Percentiles rank a stretch among this genome's conserved stretches.
These are phyloP conservation scores for Lentinula detonsa DNA, from an alignment of 768 basidiomycete genomes.

Conservation along the genomic window DNA sequence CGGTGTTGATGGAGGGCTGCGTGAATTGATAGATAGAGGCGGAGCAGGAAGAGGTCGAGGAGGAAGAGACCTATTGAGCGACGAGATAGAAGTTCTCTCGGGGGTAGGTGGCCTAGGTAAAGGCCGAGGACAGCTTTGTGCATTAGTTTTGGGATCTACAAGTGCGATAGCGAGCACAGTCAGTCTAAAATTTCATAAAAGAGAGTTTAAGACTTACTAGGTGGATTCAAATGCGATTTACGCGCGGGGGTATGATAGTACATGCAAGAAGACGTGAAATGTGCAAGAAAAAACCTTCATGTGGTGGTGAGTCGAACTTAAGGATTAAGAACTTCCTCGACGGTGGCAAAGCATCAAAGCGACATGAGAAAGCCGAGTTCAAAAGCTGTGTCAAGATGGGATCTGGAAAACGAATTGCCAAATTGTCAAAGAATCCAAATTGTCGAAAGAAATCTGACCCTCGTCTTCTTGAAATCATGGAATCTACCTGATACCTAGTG, in stretches of 20 bases:
- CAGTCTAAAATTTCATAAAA: background rate
- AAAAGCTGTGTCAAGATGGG: background rate
- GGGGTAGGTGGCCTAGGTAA: background rate
- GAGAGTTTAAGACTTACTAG: background rate
- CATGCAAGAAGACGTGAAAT: background rate
- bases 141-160: background rate
- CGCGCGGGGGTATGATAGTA: background rate
- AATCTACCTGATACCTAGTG: background rate
- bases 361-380: background rate
- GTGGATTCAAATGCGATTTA: background rate
- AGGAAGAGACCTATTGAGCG: background rate
- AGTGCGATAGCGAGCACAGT: background rate
- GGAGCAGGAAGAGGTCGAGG: background rate
- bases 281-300: background rate
- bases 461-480: background rate
- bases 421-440: background rate
- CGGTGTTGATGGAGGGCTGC: background rate
- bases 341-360: background rate
- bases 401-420: background rate
- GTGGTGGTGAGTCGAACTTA: background rate
- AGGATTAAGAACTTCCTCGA: background rate
- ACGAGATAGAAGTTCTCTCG: background rate
- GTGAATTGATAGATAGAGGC: background rate
- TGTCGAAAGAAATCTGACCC: background rate
- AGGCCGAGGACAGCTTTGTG: background rate